Percentiles rank a stretch among this genome's conserved stretches.
phyloP scores from a whole-genome alignment of 2,329 filamentous ascomycete species.

The Penicillium sp. region DNA sequence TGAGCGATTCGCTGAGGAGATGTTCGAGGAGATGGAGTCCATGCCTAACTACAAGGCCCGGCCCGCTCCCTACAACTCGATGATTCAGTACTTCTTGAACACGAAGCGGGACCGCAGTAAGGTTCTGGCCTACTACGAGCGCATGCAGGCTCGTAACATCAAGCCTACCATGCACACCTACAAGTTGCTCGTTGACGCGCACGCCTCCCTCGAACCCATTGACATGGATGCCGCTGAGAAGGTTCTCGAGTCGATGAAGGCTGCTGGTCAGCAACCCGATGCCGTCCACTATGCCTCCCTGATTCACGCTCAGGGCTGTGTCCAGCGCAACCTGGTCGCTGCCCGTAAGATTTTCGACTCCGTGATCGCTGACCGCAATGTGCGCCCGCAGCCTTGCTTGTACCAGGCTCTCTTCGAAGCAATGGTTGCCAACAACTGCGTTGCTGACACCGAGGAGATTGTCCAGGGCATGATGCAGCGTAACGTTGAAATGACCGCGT shows the following conservation, averaged over 20 bases:
- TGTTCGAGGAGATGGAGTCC: slow-evolving; percentile 98
- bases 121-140: slow-evolving; percentile 90
- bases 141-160: slow-evolving; percentile 86
- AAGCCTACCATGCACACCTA: slow-evolving; percentile 92
- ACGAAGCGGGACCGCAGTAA: slow-evolving; percentile 95
- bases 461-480: slow-evolving; percentile 72
- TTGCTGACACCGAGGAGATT: slow-evolving; percentile 71
- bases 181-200: slow-evolving; percentile 93
- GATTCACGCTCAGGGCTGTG: slow-evolving; percentile 93
- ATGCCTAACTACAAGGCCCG: slow-evolving; percentile 99
- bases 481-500: slow-evolving; percentile 83
- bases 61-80: slow-evolving; percentile 95
- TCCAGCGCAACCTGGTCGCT: slow-evolving; percentile 83
- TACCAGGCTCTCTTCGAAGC: slow-evolving; percentile 97
- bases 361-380: slow-evolving; percentile 66
- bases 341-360: slow-evolving; percentile 80
- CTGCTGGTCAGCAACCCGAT: slow-evolving; percentile 73
- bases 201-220: slow-evolving; percentile 89
- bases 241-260: slow-evolving; percentile 75
- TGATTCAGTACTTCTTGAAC: slow-evolving; percentile 99
- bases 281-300: slow-evolving; percentile 94
- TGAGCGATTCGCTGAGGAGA: slow-evolving; percentile 94
- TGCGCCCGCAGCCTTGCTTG: slow-evolving; percentile 76
- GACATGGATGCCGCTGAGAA: slow-evolving; percentile 85
- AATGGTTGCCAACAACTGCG: slow-evolving; percentile 91